phyloP scores from a whole-genome alignment of 805 yeast species.

The Metschnikowia bowlesiae region DNA sequence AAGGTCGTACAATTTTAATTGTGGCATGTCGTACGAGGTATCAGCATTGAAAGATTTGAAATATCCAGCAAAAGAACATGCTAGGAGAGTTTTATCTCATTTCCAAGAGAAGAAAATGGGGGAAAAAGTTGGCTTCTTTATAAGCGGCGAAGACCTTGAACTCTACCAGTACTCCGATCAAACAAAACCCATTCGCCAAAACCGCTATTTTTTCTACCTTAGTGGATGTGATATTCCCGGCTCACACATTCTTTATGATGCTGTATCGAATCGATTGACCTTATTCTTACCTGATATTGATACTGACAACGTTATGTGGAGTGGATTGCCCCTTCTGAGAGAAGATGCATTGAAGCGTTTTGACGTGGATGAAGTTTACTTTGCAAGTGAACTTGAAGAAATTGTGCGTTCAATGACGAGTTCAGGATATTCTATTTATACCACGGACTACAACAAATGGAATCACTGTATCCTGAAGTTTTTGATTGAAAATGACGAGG shows the following conservation, averaged over 20 bases:
- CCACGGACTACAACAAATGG: conserved; percentile 54
- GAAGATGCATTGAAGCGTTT: conserved; percentile 61
- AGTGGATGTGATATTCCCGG: conserved; percentile 83
- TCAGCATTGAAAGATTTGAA: conserved; percentile 26
- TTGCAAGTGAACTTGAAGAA: conserved; percentile 46
- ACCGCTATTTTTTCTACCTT: conserved; percentile 83
- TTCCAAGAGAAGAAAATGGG: conserved; percentile 23
- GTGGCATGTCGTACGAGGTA: neutral
- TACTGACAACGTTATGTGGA: conserved; percentile 92
- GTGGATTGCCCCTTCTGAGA: conserved; percentile 73
- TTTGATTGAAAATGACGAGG: conserved; percentile 43
- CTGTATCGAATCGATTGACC: conserved; percentile 51
- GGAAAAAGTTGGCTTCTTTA: conserved; percentile 39
- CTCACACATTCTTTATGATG: conserved; percentile 57
- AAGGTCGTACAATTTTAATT: neutral
- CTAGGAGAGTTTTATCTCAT: conserved; percentile 46
- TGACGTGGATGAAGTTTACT: conserved; percentile 81
- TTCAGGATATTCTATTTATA: conserved; percentile 31
- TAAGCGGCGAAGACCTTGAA: conserved; percentile 58
- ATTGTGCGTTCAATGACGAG: conserved; percentile 27
- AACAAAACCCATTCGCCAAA: conserved; percentile 75
- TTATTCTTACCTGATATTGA: conserved; percentile 82
- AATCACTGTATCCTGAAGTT: conserved; percentile 31
- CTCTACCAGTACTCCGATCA: conserved; percentile 76
- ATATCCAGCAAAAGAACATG: conserved; percentile 84